A percentile compares a stretch with the other conserved stretches of the same genome.
These are phyloP conservation scores for Leucogyrophana mollusca DNA, from an alignment of 768 basidiomycete genomes.

Conservation along the genomic window DNA sequence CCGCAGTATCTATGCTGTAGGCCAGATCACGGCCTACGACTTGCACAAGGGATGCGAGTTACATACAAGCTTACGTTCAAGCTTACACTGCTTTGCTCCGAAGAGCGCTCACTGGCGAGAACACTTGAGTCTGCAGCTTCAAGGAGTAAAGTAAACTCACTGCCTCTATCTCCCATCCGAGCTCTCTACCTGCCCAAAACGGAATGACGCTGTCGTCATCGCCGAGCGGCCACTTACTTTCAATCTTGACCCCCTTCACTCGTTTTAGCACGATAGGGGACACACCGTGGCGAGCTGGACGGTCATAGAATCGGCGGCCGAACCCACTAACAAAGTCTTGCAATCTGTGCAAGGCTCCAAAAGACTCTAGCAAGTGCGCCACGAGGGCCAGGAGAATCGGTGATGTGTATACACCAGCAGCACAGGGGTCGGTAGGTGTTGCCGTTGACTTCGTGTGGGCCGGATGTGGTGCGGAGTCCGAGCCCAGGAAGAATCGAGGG, in stretches of 20 bases:
- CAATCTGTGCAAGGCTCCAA: conserved; percentile 80
- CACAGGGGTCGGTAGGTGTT: conserved; percentile 72
- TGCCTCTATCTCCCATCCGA: conserved; percentile 65
- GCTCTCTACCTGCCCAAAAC: conserved; percentile 82
- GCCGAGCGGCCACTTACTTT: conserved; percentile 42
- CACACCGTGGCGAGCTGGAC: conserved; percentile 27
- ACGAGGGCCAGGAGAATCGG: conserved; percentile 88
- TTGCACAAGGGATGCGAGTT: too few relatives aligned
- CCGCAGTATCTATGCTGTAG: too few relatives aligned
- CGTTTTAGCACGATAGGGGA: conserved; percentile 44
- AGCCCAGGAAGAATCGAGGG: conserved; percentile 95
- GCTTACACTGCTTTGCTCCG: too few relatives aligned
- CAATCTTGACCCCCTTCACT: conserved; percentile 38
- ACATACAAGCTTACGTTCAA: too few relatives aligned
- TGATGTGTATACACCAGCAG: conserved; percentile 95
- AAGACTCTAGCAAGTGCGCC: conserved; percentile 85
- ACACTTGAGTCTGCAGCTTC: too few relatives aligned
- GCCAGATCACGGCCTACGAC: too few relatives aligned
- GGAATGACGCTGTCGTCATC: conserved; percentile 64
- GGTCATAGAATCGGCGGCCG: conserved; percentile 80
- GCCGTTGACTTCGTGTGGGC: conserved; percentile 65
- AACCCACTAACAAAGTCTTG: conserved; percentile 75
- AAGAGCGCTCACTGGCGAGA: too few relatives aligned
- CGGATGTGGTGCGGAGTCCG: conserved; percentile 94
- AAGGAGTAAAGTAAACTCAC: conserved; percentile 10